These are phyloP conservation scores for Candida adriatica DNA, from an alignment of 805 yeast genomes.

Conservation along the genomic window DNA sequence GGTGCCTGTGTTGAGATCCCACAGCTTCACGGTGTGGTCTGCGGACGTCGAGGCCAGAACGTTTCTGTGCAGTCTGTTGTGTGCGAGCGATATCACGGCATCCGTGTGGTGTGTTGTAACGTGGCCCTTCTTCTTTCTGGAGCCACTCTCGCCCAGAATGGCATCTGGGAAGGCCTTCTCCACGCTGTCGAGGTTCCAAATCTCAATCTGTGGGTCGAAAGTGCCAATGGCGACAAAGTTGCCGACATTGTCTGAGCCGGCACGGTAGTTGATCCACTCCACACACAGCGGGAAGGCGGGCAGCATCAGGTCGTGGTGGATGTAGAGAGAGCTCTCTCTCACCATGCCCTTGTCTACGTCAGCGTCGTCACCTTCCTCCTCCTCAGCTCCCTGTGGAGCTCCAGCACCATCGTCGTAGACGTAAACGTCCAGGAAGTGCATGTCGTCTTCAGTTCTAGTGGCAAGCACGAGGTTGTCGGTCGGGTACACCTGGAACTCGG, in stretches of 20 bases:
- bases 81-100: conserved; percentile 83
- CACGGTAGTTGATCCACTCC: conserved; percentile 85
- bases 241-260: conserved; percentile 50
- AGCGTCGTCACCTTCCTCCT: conserved; percentile 66
- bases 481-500: conserved; percentile 80
- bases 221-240: conserved; percentile 96
- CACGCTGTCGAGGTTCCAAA: conserved; percentile 90
- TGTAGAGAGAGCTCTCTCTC: conserved; percentile 73
- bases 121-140: conserved; percentile 40
- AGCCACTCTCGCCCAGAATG: conserved; percentile 72
- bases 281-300: conserved; percentile 96
- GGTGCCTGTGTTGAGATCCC: conserved; percentile 76
- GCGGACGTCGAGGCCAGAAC: conserved; percentile 93
- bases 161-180: conserved; percentile 94
- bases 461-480: conserved; percentile 87
- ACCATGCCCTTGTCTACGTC: conserved; percentile 67
- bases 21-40: conserved; percentile 86
- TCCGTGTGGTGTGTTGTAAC: conserved; percentile 80
- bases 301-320: conserved; percentile 94
- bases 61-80: conserved; percentile 74
- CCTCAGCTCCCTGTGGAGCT: conserved; percentile 60
- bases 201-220: conserved; percentile 94
- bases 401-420: conserved; percentile 93
- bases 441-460: conserved; percentile 92
- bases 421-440: conserved; percentile 87